Base-by-base conservation (phyloP, 2,329 filamentous ascomycete species). In the Neofusicoccum cordaticola region DNA sequence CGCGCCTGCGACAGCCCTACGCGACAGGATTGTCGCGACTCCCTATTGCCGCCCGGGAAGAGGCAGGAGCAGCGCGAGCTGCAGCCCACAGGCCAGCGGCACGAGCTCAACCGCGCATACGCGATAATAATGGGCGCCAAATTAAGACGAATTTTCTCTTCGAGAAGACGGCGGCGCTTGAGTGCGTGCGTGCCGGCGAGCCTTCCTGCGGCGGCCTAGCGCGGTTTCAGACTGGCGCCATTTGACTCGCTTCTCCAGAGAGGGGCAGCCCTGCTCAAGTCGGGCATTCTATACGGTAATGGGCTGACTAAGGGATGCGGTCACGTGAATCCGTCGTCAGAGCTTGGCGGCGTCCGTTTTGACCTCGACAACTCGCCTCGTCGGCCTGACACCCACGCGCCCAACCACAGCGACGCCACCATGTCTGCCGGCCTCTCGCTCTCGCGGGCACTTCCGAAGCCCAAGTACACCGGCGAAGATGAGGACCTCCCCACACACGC, bases 381-480 rank as follows among this genome's bases (percentile, higher is more conserved):
- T 31, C 58, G 19, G 45, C 44, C 45, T n/a, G 19, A 44, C 48
- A 60, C 31, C 56, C 22, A 47, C 56, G 56, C 56, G 56, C 31
- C 42, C 66, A 52, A 17, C 53, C 65, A n/a, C 63, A 31, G 41
- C 63, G 34, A 58, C 41, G 17, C 64, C 66, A 69, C 52, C 64
- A 76, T 75, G 74, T 77, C 75, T 47, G 71, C 76, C 68, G 71
- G 74, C 85, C 69, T 84, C 87, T 91, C 92, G 65, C 85, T 98
- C 48, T 88, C 92, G 68, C 87, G 88, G 74, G 88, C 91, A 65
- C 84, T 98, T 48, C 94, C 94, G 3, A 93, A 93, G 76, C 93
- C 94, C 15, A 94, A 91, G 79, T 96, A 97, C 75, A 92, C 89
- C 4, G 93, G 91, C 70, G 92, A 96, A 75, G 89, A 96, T 75